Evolutionary conservation across 805 yeast genomes (phyloP), one percentile per base, ranked within the genome.

Genomic region (Starmerella kuoi): DNA sequence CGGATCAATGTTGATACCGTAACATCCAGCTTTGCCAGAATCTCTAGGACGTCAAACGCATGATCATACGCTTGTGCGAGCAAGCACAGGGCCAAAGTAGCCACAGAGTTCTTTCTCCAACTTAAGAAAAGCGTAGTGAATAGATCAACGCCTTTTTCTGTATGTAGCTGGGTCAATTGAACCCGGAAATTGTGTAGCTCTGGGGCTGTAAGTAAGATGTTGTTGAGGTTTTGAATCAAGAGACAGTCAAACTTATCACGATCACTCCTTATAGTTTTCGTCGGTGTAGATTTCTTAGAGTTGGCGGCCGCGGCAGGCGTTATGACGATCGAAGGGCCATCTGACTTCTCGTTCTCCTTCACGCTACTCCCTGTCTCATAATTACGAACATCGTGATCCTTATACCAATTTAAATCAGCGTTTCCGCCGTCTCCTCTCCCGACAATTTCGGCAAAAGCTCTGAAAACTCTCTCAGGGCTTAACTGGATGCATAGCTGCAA

Each of bases 101-200:
- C 87, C 1, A 93, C 86, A 0, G 95, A 77, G 57, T 85, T 88
- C 47, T 79, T 79, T 50, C 94, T 77, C 98, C 98, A 91, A 44
- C 93, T 77, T 55, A 75, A 77, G 62, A 88, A 91, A 42, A 91
- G 65, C 0, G 78, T 66, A 22, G 80, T 70, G 58, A 91, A 91
- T 31, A 87, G 66, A 19, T 68, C 60, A 67, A 78, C 74, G 43
- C 83, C 91, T 28, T 73, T 76, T 20, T 65, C 49, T 28, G 72
- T 69, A 40, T 79, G 83, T n/a, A 77, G 60, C 32, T 61, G 42
- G 59, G 77, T 69, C 39, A 88, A 64, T 53, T 80, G 74, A 44
- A 72, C 74, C 40, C 98, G 72, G 48, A 91, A 67, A 2, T 68
- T 67, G 0, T 74, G 61, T 38, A 91, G 67, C 55, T 91, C 97